A percentile compares a stretch with the other conserved stretches of the same genome.
These are phyloP conservation scores for Boletellus sp. DNA, from an alignment of 768 basidiomycete genomes.

Conservation along the genomic window DNA sequence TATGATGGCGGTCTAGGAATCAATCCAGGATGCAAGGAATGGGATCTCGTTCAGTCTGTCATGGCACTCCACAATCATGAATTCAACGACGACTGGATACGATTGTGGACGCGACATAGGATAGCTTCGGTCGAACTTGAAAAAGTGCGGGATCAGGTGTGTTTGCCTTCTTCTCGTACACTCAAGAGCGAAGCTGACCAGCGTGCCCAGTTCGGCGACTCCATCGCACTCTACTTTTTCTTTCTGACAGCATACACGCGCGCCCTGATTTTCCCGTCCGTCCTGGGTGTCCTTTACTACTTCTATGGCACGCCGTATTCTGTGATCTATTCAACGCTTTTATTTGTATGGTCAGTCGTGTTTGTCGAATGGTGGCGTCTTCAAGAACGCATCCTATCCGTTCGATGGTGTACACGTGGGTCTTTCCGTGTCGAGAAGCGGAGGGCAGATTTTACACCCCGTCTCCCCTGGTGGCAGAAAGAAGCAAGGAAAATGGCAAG, in stretches of 20 bases:
- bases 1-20: slow-evolving; percentile 85
- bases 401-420: slow-evolving; percentile 78
- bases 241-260: slow-evolving; percentile 84
- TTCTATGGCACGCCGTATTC: slow-evolving; percentile 72
- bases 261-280: slow-evolving; percentile 72
- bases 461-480: slow-evolving; percentile 69
- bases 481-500: slow-evolving; percentile 66
- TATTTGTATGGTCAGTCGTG: slow-evolving; percentile 79
- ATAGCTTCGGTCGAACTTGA: slow-evolving; percentile 64
- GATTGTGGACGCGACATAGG: slow-evolving; percentile 64
- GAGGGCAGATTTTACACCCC: slow-evolving; percentile 53
- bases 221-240: slow-evolving; percentile 82
- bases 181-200: neutral
- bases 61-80: slow-evolving; percentile 80
- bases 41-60: slow-evolving; percentile 78
- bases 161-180: slow-evolving; percentile 11
- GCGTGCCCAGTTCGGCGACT: slow-evolving; percentile 63
- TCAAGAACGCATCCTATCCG: slow-evolving; percentile 75
- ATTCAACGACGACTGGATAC: slow-evolving; percentile 79
- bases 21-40: slow-evolving; percentile 63
- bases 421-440: slow-evolving; percentile 73
- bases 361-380: slow-evolving; percentile 95
- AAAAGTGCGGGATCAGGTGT: slow-evolving; percentile 67
- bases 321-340: slow-evolving; percentile 65
- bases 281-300: slow-evolving; percentile 66